phyloP scores from a whole-genome alignment of 1,284 basidiomycete genomes.

The Tilletia caries region DNA sequence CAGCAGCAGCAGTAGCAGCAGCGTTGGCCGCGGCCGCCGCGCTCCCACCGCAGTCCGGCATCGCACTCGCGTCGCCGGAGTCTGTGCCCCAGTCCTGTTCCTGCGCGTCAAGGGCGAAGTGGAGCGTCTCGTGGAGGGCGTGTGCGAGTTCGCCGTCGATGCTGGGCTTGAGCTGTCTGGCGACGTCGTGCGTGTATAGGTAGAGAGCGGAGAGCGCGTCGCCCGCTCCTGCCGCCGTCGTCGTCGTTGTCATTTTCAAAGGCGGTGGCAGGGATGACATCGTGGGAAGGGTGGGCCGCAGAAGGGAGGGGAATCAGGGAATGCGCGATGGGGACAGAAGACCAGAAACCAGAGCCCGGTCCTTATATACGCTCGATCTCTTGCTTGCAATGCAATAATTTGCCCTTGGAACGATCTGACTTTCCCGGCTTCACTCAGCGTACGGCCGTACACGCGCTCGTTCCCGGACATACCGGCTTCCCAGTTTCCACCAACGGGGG shows the following conservation, averaged over 20 bases:
- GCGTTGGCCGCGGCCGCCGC: background rate
- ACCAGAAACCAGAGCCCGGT: too few relatives aligned
- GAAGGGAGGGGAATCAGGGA: background rate
- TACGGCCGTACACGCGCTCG: too few relatives aligned
- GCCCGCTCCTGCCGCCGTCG: background rate
- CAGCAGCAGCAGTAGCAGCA: too few relatives aligned
- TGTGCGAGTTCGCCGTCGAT: slow-evolving; percentile 42
- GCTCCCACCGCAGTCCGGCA: background rate
- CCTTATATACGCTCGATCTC: too few relatives aligned
- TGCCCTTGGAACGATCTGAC: too few relatives aligned
- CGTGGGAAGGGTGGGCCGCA: background rate
- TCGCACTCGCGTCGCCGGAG: background rate
- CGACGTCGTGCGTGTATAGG: slow-evolving; percentile 45
- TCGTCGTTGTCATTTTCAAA: background rate
- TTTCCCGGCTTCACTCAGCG: too few relatives aligned
- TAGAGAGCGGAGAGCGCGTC: slow-evolving; percentile 28
- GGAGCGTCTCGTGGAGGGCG: slow-evolving; percentile 46
- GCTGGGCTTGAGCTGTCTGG: slow-evolving; percentile 39
- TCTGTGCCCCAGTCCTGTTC: slow-evolving; percentile 34
- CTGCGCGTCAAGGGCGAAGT: slow-evolving; percentile 44
- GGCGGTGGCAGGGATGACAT: too few relatives aligned
- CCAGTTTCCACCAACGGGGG: too few relatives aligned
- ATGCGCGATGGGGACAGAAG: too few relatives aligned
- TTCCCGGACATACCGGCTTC: too few relatives aligned
- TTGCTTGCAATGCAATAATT: too few relatives aligned